Evolutionary conservation across 1,284 basidiomycete genomes (phyloP).

Genomic region (Leccinum olivaceoglutinosum): DNA sequence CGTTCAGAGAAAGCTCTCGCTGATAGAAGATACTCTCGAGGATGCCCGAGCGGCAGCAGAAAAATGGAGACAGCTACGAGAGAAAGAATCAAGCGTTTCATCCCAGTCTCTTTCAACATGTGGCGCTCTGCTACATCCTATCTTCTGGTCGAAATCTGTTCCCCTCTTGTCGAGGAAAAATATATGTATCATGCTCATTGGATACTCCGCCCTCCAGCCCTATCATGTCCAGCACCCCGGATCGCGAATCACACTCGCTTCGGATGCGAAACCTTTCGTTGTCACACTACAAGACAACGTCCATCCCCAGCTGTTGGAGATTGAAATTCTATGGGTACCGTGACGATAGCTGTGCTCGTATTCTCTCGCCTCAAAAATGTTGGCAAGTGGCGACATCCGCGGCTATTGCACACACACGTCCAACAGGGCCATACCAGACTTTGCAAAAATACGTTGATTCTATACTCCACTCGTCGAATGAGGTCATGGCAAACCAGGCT

Average conservation of each 20-base stretch:
- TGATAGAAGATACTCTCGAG: slow-evolving; percentile 82
- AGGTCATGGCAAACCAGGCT: slow-evolving; percentile 37
- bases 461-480: slow-evolving; percentile 39
- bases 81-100: slow-evolving; percentile 64
- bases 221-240: slow-evolving; percentile 13
- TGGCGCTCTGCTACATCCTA: slow-evolving; percentile 43
- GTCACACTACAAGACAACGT: slow-evolving; percentile 31
- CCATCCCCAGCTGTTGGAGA: slow-evolving; percentile 29
- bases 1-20: slow-evolving; percentile 70
- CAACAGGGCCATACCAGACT: slow-evolving; percentile 28
- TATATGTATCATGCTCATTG: slow-evolving; percentile 7
- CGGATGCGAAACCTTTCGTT: slow-evolving; percentile 36
- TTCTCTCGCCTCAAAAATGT: slow-evolving; percentile 13
- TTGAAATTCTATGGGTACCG: slow-evolving; percentile 22
- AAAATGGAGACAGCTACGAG: slow-evolving; percentile 65
- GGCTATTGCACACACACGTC: slow-evolving; percentile 26
- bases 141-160: slow-evolving; percentile 33
- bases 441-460: slow-evolving; percentile 34
- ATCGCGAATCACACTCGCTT: slow-evolving; percentile 34
- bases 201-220: slow-evolving; percentile 7
- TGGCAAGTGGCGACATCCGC: slow-evolving; percentile 14
- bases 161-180: background rate
- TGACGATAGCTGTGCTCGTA: slow-evolving; percentile 6
- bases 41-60: slow-evolving; percentile 71
- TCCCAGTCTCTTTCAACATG: slow-evolving; percentile 33